Evolutionary conservation across 345 rosid genomes (phyloP).

Genomic region (Salix viminalis): DNA sequence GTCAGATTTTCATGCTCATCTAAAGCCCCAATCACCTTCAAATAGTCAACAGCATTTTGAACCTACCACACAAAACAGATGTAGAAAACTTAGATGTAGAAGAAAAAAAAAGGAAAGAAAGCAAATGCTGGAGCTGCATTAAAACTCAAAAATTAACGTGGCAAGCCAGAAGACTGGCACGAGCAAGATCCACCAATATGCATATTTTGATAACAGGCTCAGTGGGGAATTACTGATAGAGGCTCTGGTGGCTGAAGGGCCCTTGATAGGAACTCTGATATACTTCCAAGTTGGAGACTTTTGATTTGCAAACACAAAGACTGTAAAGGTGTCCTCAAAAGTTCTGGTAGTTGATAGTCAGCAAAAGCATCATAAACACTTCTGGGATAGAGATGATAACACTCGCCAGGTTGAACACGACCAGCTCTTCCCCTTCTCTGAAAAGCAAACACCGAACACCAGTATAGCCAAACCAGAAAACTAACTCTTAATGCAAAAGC

Average conservation of each 20-base stretch:
- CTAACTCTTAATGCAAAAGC: background rate
- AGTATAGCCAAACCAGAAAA: background rate
- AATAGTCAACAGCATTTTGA: conserved; percentile 91
- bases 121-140: background rate
- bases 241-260: conserved; percentile 97
- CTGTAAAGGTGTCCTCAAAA: conserved; percentile 90
- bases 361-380: conserved; percentile 83
- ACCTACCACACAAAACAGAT: conserved; percentile 46
- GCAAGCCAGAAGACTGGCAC: background rate
- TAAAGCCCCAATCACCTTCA: conserved; percentile 81
- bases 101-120: background rate
- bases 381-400: conserved; percentile 94
- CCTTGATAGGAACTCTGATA: conserved; percentile 73
- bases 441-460: conserved; percentile 6
- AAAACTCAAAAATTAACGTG: background rate
- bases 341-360: conserved; percentile 96
- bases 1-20: conserved; percentile 84
- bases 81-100: conserved; percentile 7
- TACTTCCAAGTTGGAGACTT: conserved; percentile 86
- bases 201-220: background rate
- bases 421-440: conserved; percentile 99
- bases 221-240: conserved; percentile 55
- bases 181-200: background rate
- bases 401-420: conserved; percentile 95
- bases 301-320: conserved; percentile 94